phyloP scores from a whole-genome alignment of 2,329 filamentous ascomycete species.

The Arthrobotrys iridis region DNA sequence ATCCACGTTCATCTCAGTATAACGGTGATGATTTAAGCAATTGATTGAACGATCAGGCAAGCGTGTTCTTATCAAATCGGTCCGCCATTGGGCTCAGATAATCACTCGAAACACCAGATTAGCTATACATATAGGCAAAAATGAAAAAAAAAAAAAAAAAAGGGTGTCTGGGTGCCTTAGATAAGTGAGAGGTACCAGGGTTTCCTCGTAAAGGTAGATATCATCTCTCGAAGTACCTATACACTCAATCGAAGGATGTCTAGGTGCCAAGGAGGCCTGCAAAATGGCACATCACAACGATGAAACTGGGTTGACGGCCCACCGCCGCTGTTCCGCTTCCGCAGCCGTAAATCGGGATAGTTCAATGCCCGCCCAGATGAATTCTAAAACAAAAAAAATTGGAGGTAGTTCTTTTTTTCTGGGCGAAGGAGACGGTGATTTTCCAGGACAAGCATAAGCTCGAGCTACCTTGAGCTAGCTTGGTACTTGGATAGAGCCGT shows the following conservation, averaged over 20 bases:
- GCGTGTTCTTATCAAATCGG: constrained; percentile 18
- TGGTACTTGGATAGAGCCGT: constrained; percentile 13
- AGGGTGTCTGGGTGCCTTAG: constrained; percentile 2
- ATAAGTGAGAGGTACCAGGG: constrained; percentile 8
- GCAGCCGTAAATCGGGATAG: constrained; percentile 47
- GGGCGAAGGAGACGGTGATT: constrained; percentile 17
- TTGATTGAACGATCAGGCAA: constrained; percentile 15
- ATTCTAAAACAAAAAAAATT: constrained; percentile 20
- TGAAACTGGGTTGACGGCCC: constrained; percentile 51
- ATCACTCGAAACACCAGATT: constrained; percentile 2
- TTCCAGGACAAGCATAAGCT: constrained; percentile 39
- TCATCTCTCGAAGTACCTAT: constrained; percentile 28
- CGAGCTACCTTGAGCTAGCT: constrained; percentile 36
- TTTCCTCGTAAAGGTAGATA: constrained; percentile 37
- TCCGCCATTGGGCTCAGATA: not conserved
- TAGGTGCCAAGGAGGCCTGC: constrained; percentile 28
- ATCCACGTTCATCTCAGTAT: not conserved
- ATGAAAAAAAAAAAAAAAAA: constrained; percentile 3
- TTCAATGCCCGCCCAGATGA: constrained; percentile 21
- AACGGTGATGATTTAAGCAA: not conserved
- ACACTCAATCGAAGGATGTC: not conserved
- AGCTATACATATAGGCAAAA: constrained; percentile 17
- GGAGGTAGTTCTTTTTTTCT: constrained; percentile 33
- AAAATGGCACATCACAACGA: constrained; percentile 48
- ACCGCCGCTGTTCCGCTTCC: constrained; percentile 54